Percentiles rank a stretch among this genome's conserved stretches.
These are phyloP conservation scores for Vaccinium myrtillus DNA, from an alignment of 148 eudicot genomes.

Conservation along the genomic window DNA sequence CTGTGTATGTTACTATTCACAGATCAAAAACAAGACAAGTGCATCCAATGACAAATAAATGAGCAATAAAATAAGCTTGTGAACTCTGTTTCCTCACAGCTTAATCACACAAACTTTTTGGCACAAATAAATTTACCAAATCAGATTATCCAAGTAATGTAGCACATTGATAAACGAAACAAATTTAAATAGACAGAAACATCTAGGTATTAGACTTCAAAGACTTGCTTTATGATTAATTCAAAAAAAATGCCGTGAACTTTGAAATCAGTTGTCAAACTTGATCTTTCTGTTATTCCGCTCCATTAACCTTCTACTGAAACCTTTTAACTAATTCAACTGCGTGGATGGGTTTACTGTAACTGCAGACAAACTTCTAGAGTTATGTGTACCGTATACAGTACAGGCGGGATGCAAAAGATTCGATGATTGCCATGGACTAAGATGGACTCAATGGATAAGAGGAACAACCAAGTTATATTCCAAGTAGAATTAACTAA, in stretches of 20 bases:
- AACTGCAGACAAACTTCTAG: constrained; percentile 5
- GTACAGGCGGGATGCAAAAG: not conserved
- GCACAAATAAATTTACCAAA: not conserved
- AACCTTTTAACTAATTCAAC: too few relatives aligned
- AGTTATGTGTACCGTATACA: not conserved
- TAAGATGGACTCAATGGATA: not conserved
- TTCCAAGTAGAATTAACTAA: not conserved
- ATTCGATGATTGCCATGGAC: not conserved
- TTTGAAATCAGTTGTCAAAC: not conserved
- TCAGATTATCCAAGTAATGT: not conserved
- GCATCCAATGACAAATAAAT: not conserved
- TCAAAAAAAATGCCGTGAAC: not conserved
- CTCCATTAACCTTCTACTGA: not conserved
- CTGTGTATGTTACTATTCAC: too few relatives aligned
- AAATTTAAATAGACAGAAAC: not conserved
- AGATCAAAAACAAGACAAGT: not conserved
- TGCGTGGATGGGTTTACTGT: not conserved
- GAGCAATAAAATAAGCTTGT: not conserved
- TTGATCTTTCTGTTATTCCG: not conserved
- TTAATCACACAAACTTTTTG: not conserved
- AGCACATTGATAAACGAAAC: not conserved
- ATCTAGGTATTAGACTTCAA: not conserved
- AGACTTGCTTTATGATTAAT: not conserved
- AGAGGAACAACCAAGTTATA: not conserved
- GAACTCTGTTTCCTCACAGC: not conserved